A percentile compares a stretch with the other conserved stretches of the same genome.
Conservation (phyloP, 2,329 filamentous ascomycete species). For the Coleophoma cylindrospora region DNA sequence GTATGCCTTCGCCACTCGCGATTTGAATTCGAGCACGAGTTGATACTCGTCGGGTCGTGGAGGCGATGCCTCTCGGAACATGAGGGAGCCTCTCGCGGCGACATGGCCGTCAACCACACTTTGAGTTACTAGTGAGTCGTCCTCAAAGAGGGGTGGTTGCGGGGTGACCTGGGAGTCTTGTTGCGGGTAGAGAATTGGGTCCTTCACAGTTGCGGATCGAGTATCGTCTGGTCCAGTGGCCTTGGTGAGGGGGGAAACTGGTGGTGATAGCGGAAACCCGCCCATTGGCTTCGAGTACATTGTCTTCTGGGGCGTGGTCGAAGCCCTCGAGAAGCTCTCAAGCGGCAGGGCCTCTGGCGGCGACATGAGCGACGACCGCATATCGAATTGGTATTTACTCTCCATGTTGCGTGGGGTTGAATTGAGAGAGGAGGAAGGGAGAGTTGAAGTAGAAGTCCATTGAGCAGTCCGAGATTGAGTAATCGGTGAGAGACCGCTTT, state of each 20-base stretch:
- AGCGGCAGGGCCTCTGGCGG: conserved; percentile 50
- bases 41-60: conserved; percentile 50
- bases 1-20: conserved; percentile 38
- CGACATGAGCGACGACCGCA: conserved; percentile 51
- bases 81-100: conserved; percentile 17
- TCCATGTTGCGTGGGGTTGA: conserved; percentile 18
- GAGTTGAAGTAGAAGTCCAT: conserved; percentile 9
- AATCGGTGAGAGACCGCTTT: conserved; percentile 15
- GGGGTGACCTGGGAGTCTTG: conserved; percentile 30
- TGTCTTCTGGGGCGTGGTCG: conserved; percentile 10
- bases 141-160: conserved; percentile 46
- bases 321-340: conserved; percentile 40
- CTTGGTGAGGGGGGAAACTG: conserved; percentile 46
- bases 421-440: conserved; percentile 13
- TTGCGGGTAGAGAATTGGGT: conserved; percentile 53
- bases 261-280: conserved; percentile 47
- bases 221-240: conserved; percentile 12
- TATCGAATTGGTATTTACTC: conserved; percentile 16
- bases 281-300: conserved; percentile 30
- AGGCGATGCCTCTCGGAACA: conserved; percentile 38
- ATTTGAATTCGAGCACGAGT: conserved; percentile 46
- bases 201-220: conserved; percentile 27
- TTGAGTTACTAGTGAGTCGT: conserved; percentile 31
- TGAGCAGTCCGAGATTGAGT: conserved; percentile 11
- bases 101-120: conserved; percentile 41